phyloP scores from a whole-genome alignment of 148 eudicot genomes.

The Rhododendron williamsianum region DNA sequence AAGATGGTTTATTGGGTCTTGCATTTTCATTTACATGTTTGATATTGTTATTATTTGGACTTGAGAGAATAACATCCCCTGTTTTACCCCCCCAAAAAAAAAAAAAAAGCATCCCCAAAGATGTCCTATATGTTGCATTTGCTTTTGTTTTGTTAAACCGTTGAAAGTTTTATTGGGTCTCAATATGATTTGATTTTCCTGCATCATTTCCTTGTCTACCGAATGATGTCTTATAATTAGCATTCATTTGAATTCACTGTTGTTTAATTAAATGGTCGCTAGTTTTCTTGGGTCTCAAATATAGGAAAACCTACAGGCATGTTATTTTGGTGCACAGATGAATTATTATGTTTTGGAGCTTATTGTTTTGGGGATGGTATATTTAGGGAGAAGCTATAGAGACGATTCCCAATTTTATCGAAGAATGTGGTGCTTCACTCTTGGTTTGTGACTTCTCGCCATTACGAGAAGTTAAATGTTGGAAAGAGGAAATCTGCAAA shows the following conservation, averaged over 20 bases:
- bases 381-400: slow-evolving; percentile 84
- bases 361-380: not conserved
- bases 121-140: not conserved
- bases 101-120: not conserved
- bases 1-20: not conserved
- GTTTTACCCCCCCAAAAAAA: too few relatives aligned
- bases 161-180: not conserved
- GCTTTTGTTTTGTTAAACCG: not conserved
- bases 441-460: slow-evolving; percentile 91
- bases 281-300: not conserved
- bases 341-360: not conserved
- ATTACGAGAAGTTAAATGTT: slow-evolving; percentile 57
- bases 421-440: slow-evolving; percentile 83
- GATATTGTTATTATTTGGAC: not conserved
- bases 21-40: not conserved
- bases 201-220: not conserved
- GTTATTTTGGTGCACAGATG: not conserved
- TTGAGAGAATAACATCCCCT: not conserved
- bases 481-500: slow-evolving; percentile 72
- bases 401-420: slow-evolving; percentile 68
- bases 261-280: not conserved
- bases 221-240: not conserved
- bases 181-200: not conserved
- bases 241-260: not conserved
- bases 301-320: not conserved